Conservation (phyloP, 2,329 filamentous ascomycete species). For the Fusarium palustre region DNA sequence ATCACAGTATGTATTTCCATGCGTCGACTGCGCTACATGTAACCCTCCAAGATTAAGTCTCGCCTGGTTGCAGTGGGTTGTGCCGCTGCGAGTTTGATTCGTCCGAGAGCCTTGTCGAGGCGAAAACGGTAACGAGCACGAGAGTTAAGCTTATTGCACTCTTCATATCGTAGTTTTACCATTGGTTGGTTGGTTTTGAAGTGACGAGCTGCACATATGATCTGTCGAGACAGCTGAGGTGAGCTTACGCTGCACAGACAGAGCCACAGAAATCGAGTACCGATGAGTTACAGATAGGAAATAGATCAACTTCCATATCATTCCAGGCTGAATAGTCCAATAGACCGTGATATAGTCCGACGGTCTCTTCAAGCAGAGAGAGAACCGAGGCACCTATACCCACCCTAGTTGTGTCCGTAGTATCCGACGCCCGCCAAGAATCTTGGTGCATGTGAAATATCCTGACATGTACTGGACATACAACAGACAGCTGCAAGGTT, state of each 20-base stretch:
- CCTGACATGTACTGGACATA: neutral
- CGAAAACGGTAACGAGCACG: neutral
- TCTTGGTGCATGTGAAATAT: constrained; percentile 6
- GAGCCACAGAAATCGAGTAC: neutral
- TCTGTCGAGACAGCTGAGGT: constrained; percentile 7
- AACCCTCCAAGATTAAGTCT: neutral
- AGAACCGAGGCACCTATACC: neutral
- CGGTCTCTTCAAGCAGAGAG: neutral
- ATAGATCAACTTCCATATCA: neutral
- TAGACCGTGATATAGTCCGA: constrained; percentile 1
- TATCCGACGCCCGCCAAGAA: neutral
- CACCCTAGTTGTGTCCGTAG: neutral
- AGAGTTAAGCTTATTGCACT: constrained; percentile 21
- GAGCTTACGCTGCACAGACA: constrained; percentile 4
- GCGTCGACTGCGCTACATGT: neutral
- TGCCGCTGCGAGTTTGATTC: constrained; percentile 1
- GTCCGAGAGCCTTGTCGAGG: neutral
- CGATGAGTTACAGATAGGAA: neutral
- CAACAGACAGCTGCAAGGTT: neutral
- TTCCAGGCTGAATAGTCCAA: neutral
- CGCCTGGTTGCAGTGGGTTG: constrained; percentile 4
- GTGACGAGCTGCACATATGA: neutral
- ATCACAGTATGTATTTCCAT: neutral
- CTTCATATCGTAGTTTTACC: neutral
- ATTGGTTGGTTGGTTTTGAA: neutral